Percentiles rank a stretch among this genome's conserved stretches.
These are phyloP conservation scores for Suhomyces bokatorum DNA, from an alignment of 1,139 yeast species.

Conservation along the genomic window DNA sequence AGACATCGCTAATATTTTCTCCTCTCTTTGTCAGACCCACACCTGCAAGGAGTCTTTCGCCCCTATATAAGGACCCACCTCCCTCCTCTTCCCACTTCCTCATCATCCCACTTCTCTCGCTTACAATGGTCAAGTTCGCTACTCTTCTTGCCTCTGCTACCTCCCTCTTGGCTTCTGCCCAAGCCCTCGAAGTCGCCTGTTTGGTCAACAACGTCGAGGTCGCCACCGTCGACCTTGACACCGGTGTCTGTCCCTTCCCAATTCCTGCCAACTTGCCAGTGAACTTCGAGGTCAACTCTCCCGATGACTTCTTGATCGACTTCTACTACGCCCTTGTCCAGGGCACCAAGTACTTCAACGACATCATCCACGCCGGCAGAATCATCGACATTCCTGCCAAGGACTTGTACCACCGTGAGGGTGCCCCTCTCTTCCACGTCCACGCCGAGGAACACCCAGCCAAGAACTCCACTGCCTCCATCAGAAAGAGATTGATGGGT, in stretches of 20 bases:
- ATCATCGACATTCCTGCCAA: constrained; percentile 36
- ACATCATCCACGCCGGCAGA: constrained; percentile 40
- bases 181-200: constrained; percentile 41
- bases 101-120: constrained; percentile 9
- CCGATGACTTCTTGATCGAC: constrained; percentile 36
- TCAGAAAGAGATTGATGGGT: constrained; percentile 41
- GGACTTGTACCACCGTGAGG: constrained; percentile 25
- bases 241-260: constrained; percentile 44
- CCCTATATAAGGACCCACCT: constrained; percentile 2
- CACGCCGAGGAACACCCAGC: constrained; percentile 31
- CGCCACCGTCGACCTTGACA: constrained; percentile 42
- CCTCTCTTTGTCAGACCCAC: background rate
- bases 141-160: constrained; percentile 21
- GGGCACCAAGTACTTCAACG: constrained; percentile 31
- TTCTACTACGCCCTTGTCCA: constrained; percentile 38
- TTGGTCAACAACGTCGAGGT: constrained; percentile 33
- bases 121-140: constrained; percentile 19
- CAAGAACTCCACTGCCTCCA: constrained; percentile 43
- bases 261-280: constrained; percentile 33
- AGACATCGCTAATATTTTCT: background rate
- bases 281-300: constrained; percentile 27
- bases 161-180: constrained; percentile 20
- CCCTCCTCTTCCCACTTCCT: background rate
- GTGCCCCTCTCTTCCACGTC: constrained; percentile 33
- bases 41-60: background rate